A percentile compares a stretch with the other conserved stretches of the same genome.
phyloP scores from a whole-genome alignment of 805 yeast genomes.

The Scheffersomyces ergatensis region DNA sequence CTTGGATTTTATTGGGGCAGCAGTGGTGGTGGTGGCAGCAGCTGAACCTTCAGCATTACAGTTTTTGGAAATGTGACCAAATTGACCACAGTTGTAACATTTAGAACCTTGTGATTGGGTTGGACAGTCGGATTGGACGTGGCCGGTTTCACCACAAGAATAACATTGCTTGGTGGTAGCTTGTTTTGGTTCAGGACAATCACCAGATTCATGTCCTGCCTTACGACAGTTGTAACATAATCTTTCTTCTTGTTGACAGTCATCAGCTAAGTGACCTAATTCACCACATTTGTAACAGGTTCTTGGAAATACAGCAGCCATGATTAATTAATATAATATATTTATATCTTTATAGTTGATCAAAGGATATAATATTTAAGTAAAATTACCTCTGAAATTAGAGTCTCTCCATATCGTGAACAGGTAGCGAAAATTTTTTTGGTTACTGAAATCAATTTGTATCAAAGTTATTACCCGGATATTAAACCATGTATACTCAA shows the following conservation, averaged over 20 bases:
- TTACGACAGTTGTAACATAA: conserved; percentile 90
- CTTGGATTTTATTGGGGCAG: conserved; percentile 14
- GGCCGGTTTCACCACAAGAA: conserved; percentile 91
- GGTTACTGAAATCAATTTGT: neutral
- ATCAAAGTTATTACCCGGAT: neutral
- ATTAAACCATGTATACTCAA: neutral
- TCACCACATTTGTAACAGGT: conserved; percentile 92
- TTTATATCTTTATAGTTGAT: too few species aligned
- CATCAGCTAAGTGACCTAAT: conserved; percentile 87
- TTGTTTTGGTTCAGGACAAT: conserved; percentile 87
- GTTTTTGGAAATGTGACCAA: conserved; percentile 81
- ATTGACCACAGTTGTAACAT: conserved; percentile 58
- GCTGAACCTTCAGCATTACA: conserved; percentile 46
- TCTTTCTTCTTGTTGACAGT: conserved; percentile 80
- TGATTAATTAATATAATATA: too few species aligned
- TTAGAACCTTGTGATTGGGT: conserved; percentile 63
- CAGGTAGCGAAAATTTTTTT: neutral
- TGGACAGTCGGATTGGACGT: conserved; percentile 82
- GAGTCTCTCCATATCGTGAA: neutral
- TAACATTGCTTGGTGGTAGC: conserved; percentile 84
- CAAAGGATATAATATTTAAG: too few species aligned
- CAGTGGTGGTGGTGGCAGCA: conserved; percentile 14
- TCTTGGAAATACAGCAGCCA: conserved; percentile 56
- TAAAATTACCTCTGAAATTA: too few species aligned
- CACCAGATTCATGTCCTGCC: conserved; percentile 86